Base-by-base conservation (phyloP, 2,329 filamentous ascomycete species). In the Incumbomyces lentus region DNA sequence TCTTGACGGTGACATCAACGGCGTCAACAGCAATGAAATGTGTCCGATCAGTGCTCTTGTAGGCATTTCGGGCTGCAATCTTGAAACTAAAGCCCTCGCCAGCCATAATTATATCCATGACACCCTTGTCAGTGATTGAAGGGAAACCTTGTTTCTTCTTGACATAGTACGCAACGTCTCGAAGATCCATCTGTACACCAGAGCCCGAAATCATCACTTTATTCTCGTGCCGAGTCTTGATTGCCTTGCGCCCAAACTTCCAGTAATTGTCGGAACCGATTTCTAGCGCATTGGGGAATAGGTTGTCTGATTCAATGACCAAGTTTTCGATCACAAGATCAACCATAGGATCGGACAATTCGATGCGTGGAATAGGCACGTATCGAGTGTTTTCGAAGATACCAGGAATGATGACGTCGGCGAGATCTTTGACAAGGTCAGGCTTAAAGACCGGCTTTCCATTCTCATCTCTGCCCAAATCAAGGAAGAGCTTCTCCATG, bases 11-110 rank as follows among this genome's bases (percentile, higher is more conserved):
- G 16, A 94, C 86, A 34, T 84, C 74, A 2, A 95, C 84, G 65
- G 84, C 89, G 61, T 94, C 87, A 50, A 96, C 76, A 76, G 95
- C 95, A 78, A 96, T 90, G 69, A 94, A 92, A 64, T 92, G 81
- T 58, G 85, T 79, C 22, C 73, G 71, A 59, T 95, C 88, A 16
- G 72, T 74, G 13, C n/a, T n/a, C 62, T 82, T 78, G 44, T 90
- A 81, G 2, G 86, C 82, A 39, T 82, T 89, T 47, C 89, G 86
- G 57, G 95, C 76, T 62, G 87, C 86, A 61, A 96, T 79, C 67
- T 88, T 89, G 76, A 96, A 95, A 59, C 83, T 84, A 64, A 98
- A 82, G 31, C 92, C 92, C 36, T 84, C 78, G 29, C 89, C 92
- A 19, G 84, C 86, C 46, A 98, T 77, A 60, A 88, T 79, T 58